A percentile compares a stretch with the other conserved stretches of the same genome.
phyloP scores from a whole-genome alignment of 2,329 filamentous ascomycete genomes.

The Chaetomium olivaceum region DNA sequence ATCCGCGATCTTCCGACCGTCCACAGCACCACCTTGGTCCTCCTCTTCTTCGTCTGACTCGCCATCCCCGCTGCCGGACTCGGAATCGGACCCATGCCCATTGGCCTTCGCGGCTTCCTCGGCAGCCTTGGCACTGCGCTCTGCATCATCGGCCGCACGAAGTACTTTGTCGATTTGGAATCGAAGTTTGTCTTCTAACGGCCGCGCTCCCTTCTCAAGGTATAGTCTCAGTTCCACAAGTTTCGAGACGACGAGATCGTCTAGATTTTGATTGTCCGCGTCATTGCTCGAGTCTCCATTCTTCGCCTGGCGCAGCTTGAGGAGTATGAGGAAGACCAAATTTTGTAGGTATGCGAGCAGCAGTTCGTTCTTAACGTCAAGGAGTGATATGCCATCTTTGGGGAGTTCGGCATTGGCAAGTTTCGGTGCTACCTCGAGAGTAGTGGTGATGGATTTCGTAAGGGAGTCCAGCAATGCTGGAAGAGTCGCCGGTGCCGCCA shows the following conservation, averaged over 20 bases:
- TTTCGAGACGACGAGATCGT: constrained; percentile 75
- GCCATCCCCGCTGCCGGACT: constrained; percentile 31
- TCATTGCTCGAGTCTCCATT: constrained; percentile 34
- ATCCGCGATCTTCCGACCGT: constrained; percentile 30
- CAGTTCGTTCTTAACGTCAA: constrained; percentile 97
- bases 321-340: constrained; percentile 80
- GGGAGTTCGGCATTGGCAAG: constrained; percentile 67
- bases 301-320: constrained; percentile 68
- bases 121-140: constrained; percentile 47
- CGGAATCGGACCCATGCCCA: constrained; percentile 29
- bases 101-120: constrained; percentile 40
- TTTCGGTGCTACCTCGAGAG: constrained; percentile 67
- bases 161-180: constrained; percentile 97
- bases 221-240: constrained; percentile 91
- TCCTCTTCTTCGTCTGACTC: constrained; percentile 38
- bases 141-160: constrained; percentile 76
- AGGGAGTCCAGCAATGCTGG: constrained; percentile 56
- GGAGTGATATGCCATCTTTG: constrained; percentile 84
- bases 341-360: constrained; percentile 95
- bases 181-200: constrained; percentile 84
- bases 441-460: constrained; percentile 60
- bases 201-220: constrained; percentile 87
- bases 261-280: constrained; percentile 48
- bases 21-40: constrained; percentile 36
- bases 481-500: constrained; percentile 37